Evolutionary conservation across 371 early-diverging fungal species (phyloP).

Genomic region (Nematocida sp.): DNA sequence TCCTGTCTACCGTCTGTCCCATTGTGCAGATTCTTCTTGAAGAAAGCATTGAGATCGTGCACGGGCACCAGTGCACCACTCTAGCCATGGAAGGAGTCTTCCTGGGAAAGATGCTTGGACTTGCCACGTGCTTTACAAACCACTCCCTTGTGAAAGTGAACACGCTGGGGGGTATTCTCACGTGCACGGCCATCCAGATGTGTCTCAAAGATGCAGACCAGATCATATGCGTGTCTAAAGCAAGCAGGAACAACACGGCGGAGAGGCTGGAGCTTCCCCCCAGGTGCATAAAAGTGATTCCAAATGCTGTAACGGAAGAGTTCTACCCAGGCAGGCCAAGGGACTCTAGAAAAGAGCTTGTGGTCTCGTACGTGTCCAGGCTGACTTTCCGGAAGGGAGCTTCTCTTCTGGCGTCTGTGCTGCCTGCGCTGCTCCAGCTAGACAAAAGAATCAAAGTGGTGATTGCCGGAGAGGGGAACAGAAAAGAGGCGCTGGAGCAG

Average conservation of each 20-base stretch:
- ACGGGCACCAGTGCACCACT: constrained; percentile 89
- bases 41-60: constrained; percentile 84
- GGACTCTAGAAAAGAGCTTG: constrained; percentile 11
- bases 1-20: constrained; percentile 79
- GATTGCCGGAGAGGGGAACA: constrained; percentile 92
- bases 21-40: constrained; percentile 79
- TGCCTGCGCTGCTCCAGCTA: constrained; percentile 80
- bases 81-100: constrained; percentile 87
- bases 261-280: constrained; percentile 80
- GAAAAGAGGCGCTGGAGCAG: constrained; percentile 85
- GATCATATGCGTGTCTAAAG: constrained; percentile 93
- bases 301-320: constrained; percentile 76
- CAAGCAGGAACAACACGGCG: constrained; percentile 92
- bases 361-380: constrained; percentile 74
- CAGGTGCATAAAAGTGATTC: constrained; percentile 84
- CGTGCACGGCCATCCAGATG: constrained; percentile 84
- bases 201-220: constrained; percentile 83
- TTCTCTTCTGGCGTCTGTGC: constrained; percentile 78
- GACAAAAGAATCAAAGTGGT: constrained; percentile 76
- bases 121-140: constrained; percentile 88
- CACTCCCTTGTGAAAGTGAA: constrained; percentile 94
- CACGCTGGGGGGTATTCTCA: constrained; percentile 79
- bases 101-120: constrained; percentile 85
- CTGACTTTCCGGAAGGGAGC: constrained; percentile 91
- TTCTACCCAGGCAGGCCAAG: constrained; percentile 24